Percentiles rank a stretch among this genome's conserved stretches.
Evolutionary conservation across 2,329 filamentous ascomycete genomes (phyloP).

Genomic region (Teratosphaeria gauchensis): DNA sequence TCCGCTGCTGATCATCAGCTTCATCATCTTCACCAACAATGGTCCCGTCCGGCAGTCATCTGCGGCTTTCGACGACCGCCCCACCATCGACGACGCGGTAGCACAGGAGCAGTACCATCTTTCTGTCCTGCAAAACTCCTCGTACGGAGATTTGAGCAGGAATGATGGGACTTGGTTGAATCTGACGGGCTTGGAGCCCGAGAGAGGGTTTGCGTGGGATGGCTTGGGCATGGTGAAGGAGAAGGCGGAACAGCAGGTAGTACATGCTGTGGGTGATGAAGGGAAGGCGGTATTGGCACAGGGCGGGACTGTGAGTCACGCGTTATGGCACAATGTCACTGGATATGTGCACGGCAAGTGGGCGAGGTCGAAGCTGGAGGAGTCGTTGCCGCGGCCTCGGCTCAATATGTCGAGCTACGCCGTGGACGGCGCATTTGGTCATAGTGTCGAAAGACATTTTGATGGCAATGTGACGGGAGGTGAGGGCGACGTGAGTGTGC

Average conservation of each 20-base stretch:
- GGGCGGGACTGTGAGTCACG: conserved; percentile 25
- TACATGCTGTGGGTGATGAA: conserved; percentile 30
- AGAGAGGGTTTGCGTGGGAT: conserved; percentile 71
- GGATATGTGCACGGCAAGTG: conserved; percentile 69
- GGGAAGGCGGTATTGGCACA: conserved; percentile 22
- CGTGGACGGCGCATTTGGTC: conserved; percentile 56
- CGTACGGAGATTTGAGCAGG: conserved; percentile 41
- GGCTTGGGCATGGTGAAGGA: conserved; percentile 58
- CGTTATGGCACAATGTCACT: conserved; percentile 67
- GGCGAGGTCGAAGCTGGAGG: conserved; percentile 49
- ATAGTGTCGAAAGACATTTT: conserved; percentile 45
- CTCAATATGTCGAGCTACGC: conserved; percentile 47
- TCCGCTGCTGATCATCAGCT: conserved; percentile 42
- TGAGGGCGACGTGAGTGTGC: conserved; percentile 50
- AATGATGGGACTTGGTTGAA: conserved; percentile 28
- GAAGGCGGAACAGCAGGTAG: conserved; percentile 50
- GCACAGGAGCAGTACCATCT: conserved; percentile 43
- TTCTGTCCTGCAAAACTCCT: conserved; percentile 39
- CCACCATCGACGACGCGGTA: conserved; percentile 40
- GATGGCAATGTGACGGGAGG: conserved; percentile 70
- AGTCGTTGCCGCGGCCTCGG: conserved; percentile 34
- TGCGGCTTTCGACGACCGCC: conserved; percentile 29
- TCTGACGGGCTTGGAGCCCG: conserved; percentile 64
- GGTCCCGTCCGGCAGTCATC: conserved; percentile 21
- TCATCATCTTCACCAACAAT: conserved; percentile 44